A percentile compares a stretch with the other conserved stretches of the same genome.
Evolutionary conservation across 1,139 yeast genomes (phyloP).

Genomic region (Taiozyma sp.): DNA sequence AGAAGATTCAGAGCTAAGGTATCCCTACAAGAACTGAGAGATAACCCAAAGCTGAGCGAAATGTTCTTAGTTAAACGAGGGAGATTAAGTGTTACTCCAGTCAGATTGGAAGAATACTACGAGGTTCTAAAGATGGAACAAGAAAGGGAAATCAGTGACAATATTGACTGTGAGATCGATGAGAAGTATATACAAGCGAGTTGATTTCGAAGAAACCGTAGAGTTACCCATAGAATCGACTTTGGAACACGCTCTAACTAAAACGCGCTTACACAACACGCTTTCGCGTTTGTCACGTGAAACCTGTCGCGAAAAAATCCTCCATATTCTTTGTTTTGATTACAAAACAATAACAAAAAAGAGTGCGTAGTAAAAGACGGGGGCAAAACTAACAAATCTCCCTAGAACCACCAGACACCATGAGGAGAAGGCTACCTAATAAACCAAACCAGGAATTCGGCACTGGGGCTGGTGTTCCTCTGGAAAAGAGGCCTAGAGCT

Average conservation of each 20-base stretch:
- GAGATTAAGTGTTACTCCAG: slow-evolving; percentile 46
- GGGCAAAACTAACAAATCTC: not conserved
- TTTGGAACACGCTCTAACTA: too few relatives aligned
- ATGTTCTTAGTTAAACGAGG: slow-evolving; percentile 43
- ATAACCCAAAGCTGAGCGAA: slow-evolving; percentile 29
- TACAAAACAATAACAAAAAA: slow-evolving; percentile 3
- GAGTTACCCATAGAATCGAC: too few relatives aligned
- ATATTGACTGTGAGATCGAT: slow-evolving; percentile 31
- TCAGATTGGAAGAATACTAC: slow-evolving; percentile 36
- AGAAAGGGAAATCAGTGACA: slow-evolving; percentile 21
- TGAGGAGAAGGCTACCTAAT: slow-evolving; percentile 25
- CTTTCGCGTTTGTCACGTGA: slow-evolving; percentile 8
- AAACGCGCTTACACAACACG: slow-evolving; percentile 1
- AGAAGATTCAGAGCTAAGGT: slow-evolving; percentile 38
- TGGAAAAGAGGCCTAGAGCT: slow-evolving; percentile 28
- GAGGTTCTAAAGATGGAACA: slow-evolving; percentile 32
- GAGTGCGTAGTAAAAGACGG: not conserved
- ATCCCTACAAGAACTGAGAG: slow-evolving; percentile 32
- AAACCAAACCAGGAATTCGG: slow-evolving; percentile 31
- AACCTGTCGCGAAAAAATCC: not conserved
- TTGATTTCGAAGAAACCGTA: not conserved
- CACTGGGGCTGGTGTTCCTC: slow-evolving; percentile 35
- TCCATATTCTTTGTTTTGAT: not conserved
- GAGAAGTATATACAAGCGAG: slow-evolving; percentile 6
- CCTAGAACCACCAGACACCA: not conserved